These are phyloP conservation scores for Naegleria gruberi DNA, from an alignment of 208 protist species.

Conservation along the genomic window DNA sequence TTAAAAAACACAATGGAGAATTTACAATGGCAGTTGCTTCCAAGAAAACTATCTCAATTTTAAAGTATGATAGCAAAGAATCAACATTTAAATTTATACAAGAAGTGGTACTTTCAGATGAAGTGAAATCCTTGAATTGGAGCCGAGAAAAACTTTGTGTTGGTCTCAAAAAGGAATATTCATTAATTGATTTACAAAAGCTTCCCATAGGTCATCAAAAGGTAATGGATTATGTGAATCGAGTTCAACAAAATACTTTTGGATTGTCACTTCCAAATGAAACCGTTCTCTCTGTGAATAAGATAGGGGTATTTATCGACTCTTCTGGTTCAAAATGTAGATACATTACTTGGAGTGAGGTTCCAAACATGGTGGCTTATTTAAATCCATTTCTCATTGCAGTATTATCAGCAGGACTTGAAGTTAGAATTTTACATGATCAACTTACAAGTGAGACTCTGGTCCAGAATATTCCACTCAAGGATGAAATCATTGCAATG, in stretches of 20 bases:
- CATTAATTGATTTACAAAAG: constrained; percentile 18
- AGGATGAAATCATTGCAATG: background rate
- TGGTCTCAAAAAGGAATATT: constrained; percentile 24
- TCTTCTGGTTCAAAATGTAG: no score
- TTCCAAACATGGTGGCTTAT: background rate
- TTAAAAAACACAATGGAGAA: constrained; percentile 21
- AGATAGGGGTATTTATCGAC: no score
- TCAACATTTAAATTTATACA: background rate
- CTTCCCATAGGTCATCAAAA: background rate
- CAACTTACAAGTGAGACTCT: background rate
- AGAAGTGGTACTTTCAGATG: background rate
- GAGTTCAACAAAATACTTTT: background rate
- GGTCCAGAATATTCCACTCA: background rate
- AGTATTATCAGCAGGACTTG: background rate
- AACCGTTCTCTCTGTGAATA: background rate
- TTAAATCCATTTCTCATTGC: constrained; percentile 25
- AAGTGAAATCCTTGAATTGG: constrained; percentile 18
- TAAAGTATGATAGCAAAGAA: constrained; percentile 15
- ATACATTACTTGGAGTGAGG: background rate
- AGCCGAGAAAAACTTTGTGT: constrained; percentile 20
- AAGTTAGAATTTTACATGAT: background rate
- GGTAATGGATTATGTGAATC: background rate
- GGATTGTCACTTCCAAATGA: background rate
- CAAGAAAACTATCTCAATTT: constrained; percentile 10
- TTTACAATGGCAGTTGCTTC: constrained; percentile 3